Evolutionary conservation across 2,329 filamentous ascomycete genomes (phyloP), one percentile per base, ranked within the genome.

Genomic region (Dothideomycetes sp.): DNA sequence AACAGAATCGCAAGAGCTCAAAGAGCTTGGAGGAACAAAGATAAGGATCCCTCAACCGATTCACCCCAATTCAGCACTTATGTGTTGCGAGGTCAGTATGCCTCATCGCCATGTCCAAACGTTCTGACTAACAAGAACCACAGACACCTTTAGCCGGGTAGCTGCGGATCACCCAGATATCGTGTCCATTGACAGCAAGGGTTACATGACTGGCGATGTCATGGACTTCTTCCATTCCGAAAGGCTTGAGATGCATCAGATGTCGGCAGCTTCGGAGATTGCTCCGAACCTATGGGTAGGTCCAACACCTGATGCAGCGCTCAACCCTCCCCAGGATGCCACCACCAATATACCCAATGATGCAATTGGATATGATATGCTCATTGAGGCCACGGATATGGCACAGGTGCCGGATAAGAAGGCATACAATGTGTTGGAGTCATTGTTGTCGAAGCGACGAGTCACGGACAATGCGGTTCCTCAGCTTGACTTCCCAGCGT

Each of bases 181-280:
- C 18, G 78, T 98, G 12, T 77, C 85, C 3, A 66, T 89, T 34
- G 79, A 93, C 60, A 77, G 80, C 0, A 61, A 69, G 22, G 87
- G 87, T 8, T 69, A 71, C 31, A 63, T 80, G 51, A 93, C 85
- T 0, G 84, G 84, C 19, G 75, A 79, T 14, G 79, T 91, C 17
- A 70, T 94, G 52, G 88, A 96, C 59, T 91, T 98, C 57, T 84
- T 85, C 56, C 80, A 84, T 50, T 85, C 86, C 65, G 91, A 98
- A 60, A 75, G 88, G 42, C 63, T 76, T 36, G 91, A 98, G 63
- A 96, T 98, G 89, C 87, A 84, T 59, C 73, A 73, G 43, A 95
- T 96, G 89, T 88, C 89, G 9, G 77, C 77, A 51, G 81, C 88
- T 3, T 87, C 87, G 0, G 84, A 94, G 58, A 94, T 96, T 46